Evolutionary conservation across 2,329 filamentous ascomycete species (phyloP), one percentile per base, ranked within the genome.

Genomic region (Botrytis fragariae): DNA sequence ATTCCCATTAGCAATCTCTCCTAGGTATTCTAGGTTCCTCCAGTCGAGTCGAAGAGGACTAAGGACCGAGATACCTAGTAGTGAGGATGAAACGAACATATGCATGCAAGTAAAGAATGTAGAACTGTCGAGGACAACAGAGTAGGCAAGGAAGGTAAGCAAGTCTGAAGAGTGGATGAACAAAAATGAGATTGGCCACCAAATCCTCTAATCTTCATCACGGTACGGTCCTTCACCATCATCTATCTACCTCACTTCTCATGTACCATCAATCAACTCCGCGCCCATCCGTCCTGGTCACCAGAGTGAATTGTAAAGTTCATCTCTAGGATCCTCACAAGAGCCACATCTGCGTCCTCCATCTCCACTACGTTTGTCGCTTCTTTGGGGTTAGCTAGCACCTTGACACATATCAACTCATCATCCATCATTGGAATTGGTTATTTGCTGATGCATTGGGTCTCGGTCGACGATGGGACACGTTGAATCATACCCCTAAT

Each of bases 401-500:
- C n/a, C 37, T 29, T 57, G 16, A n/a, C 65, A 39, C 25, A 32
- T 25, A 32, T 32, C 51, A 51, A 59, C n/a, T 57, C 37, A 25
- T 12, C 22, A 10, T 16, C 48, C 48, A 37, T 57, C 48, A 69
- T 64, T 29, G 29, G 10, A 20, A 25, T 25, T 51, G n/a, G 25
- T 68, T 25, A 3, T 42, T 32, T 42, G 37, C 48, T 57, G 20
- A n/a, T 57, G 37, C 48, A 25, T 69, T 22, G 65, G 3, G 48
- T 57, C 48, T 54, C 48, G 64, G 37, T 54, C 35, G 35, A 32
- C 48, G 25, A 29, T 51, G 54, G 35, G 48, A 22, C 48, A 69
- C 54, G 48, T 69, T 69, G 45, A 69, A 69, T 69, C 35, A 69
- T 51, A 44, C n/a, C 39, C 25, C 65, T n/a, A 32, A 59, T n/a